A percentile compares a stretch with the other conserved stretches of the same genome.
These are phyloP conservation scores for Suhomyces bribrorum DNA, from an alignment of 1,139 yeast genomes.

Conservation along the genomic window DNA sequence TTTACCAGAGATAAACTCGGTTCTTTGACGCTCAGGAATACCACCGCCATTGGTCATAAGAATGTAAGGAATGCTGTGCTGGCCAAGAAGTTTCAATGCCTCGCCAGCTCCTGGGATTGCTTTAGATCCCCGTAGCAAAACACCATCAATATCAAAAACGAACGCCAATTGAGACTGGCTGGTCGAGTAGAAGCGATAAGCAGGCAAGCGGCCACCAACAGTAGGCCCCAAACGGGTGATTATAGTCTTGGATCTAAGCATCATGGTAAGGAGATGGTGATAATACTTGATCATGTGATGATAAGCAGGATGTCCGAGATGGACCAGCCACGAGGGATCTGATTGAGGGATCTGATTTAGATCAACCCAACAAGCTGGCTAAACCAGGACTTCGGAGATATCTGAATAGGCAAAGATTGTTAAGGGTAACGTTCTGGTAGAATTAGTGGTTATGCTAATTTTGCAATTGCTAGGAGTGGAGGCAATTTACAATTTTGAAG, in stretches of 20 bases:
- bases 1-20: constrained; percentile 53
- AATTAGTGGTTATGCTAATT: too few species aligned
- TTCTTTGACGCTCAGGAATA: constrained; percentile 62
- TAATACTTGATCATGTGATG: neutral
- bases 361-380: too few species aligned
- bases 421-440: too few species aligned
- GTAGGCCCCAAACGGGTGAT: neutral
- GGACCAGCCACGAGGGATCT: too few species aligned
- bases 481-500: too few species aligned
- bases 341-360: too few species aligned
- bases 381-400: too few species aligned
- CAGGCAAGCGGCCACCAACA: neutral
- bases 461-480: too few species aligned
- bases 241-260: neutral
- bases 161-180: constrained; percentile 24
- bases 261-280: neutral
- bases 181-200: constrained; percentile 1
- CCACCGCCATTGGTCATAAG: constrained; percentile 96
- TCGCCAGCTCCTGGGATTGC: constrained; percentile 68
- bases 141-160: constrained; percentile 81
- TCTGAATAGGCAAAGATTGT: too few species aligned
- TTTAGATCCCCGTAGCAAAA: constrained; percentile 72
- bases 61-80: constrained; percentile 71
- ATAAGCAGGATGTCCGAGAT: neutral
- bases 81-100: constrained; percentile 60